Evolutionary conservation across 2,329 filamentous ascomycete genomes (phyloP).

Genomic region (Colletotrichum sp.): DNA sequence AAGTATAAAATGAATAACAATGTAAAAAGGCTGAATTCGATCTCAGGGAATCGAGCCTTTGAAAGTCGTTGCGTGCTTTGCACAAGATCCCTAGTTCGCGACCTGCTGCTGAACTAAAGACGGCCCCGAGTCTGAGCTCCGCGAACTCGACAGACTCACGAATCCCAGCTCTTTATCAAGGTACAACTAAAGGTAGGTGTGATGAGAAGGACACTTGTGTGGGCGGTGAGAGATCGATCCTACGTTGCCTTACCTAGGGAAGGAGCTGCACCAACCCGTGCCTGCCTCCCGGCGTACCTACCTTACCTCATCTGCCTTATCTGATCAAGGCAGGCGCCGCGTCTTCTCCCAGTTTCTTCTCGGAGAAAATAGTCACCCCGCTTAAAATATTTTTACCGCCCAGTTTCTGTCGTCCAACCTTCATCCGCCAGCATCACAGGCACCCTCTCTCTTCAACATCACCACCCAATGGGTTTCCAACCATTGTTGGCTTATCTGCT

Average conservation of each 20-base stretch:
- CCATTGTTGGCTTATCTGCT: not conserved
- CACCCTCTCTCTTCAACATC: not conserved
- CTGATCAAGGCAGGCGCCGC: not conserved
- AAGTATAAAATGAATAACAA: not conserved
- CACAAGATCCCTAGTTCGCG: not conserved
- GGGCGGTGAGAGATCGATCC: not conserved
- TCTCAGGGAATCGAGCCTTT: not conserved
- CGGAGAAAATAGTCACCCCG: not conserved
- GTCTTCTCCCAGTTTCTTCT: not conserved
- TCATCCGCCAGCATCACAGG: not conserved
- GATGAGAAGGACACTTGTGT: not conserved
- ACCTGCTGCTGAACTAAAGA: not conserved
- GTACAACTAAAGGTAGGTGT: not conserved
- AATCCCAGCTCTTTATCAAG: not conserved
- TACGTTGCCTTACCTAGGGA: not conserved
- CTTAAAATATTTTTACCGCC: not conserved
- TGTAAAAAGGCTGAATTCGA: not conserved
- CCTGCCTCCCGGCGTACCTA: not conserved
- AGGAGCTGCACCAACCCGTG: not conserved
- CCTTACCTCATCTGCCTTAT: not conserved
- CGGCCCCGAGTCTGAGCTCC: not conserved
- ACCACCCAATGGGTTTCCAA: not conserved
- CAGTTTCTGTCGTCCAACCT: not conserved
- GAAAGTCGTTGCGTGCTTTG: not conserved
- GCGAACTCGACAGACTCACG: not conserved